These are phyloP conservation scores for Crucibulum laeve DNA, from an alignment of 768 basidiomycete species.

Conservation along the genomic window DNA sequence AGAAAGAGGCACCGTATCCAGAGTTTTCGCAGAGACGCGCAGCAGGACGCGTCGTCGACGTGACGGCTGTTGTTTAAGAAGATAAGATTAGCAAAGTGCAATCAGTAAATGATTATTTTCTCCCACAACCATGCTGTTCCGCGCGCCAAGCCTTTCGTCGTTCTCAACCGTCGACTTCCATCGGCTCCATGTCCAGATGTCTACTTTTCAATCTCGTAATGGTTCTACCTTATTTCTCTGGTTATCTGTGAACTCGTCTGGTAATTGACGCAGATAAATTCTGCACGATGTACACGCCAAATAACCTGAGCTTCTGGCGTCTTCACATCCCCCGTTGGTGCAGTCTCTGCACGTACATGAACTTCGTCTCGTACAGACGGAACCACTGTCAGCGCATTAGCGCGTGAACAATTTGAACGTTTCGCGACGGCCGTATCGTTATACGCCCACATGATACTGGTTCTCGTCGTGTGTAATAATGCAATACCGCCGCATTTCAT, in stretches of 20 bases:
- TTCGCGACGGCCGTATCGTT: background rate
- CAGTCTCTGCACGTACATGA: too few relatives aligned
- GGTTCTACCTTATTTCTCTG: too few relatives aligned
- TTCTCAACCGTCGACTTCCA: background rate
- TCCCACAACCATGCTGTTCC: slow-evolving; percentile 2
- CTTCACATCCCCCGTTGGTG: too few relatives aligned
- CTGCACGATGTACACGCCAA: too few relatives aligned
- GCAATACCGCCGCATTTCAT: background rate
- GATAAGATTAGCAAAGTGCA: background rate
- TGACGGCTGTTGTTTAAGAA: too few relatives aligned
- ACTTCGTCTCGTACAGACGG: too few relatives aligned
- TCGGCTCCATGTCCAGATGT: background rate
- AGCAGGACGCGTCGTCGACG: too few relatives aligned
- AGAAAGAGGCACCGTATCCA: too few relatives aligned
- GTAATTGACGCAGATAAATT: too few relatives aligned
- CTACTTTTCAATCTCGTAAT: background rate
- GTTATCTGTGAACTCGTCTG: too few relatives aligned
- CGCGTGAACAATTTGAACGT: background rate
- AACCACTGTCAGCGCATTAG: background rate
- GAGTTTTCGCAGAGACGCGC: too few relatives aligned
- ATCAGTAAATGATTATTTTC: background rate
- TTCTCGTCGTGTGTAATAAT: background rate
- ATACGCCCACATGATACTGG: slow-evolving; percentile 1
- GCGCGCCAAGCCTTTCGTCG: background rate
- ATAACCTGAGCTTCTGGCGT: too few relatives aligned